Evolutionary conservation across 225 moss, liverwort and hornwort genomes (phyloP).

Genomic region (Pleurozium schreberi): DNA sequence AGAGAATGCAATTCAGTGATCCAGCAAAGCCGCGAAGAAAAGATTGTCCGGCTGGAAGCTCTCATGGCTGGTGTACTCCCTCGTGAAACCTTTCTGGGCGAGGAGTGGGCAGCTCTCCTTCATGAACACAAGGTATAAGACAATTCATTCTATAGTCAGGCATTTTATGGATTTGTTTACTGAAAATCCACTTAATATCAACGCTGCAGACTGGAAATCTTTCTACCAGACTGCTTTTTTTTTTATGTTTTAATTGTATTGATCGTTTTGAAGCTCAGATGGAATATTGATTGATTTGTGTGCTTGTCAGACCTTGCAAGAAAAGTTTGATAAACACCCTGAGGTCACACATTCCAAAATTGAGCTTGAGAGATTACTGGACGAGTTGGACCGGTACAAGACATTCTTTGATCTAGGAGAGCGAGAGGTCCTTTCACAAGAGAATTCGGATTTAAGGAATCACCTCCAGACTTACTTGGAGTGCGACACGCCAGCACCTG

Average conservation of each 20-base stretch:
- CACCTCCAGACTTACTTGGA: slow-evolving; percentile 66
- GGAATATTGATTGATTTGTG: background rate
- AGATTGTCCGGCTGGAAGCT: slow-evolving; percentile 74
- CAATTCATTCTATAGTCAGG: background rate
- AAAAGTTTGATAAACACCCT: slow-evolving; percentile 91
- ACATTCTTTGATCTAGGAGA: slow-evolving; percentile 83
- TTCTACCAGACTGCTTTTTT: background rate
- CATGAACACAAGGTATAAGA: slow-evolving; percentile 67
- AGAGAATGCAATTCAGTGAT: slow-evolving; percentile 88
- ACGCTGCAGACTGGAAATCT: background rate
- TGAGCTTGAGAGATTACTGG: slow-evolving; percentile 77
- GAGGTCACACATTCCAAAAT: slow-evolving; percentile 89
- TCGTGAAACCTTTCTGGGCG: slow-evolving; percentile 60
- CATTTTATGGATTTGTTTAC: background rate
- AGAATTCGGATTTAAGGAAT: slow-evolving; percentile 64
- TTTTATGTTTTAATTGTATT: background rate
- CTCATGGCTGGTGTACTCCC: slow-evolving; percentile 87
- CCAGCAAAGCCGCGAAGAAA: slow-evolving; percentile 85
- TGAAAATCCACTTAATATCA: no score
- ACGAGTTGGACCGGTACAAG: slow-evolving; percentile 78
- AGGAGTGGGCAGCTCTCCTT: slow-evolving; percentile 87
- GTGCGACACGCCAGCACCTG: slow-evolving; percentile 26
- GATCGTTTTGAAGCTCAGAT: background rate
- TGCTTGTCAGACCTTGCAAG: slow-evolving; percentile 64
- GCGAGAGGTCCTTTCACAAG: slow-evolving; percentile 72